phyloP scores from a whole-genome alignment of 108 stramenopile genomes.

The Conticribra weissflogii region DNA sequence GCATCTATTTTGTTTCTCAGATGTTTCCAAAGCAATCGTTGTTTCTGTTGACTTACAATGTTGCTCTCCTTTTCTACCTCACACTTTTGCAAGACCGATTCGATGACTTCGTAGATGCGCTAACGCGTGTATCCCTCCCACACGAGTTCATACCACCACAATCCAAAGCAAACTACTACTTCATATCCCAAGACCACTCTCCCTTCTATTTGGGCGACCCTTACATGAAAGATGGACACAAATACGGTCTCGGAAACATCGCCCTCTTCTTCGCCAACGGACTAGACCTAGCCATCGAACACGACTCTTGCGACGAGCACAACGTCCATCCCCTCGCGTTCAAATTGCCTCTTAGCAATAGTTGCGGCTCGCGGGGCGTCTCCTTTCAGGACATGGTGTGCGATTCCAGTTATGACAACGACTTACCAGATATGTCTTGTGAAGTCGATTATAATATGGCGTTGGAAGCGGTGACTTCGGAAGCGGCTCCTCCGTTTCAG shows the following conservation, averaged over 20 bases:
- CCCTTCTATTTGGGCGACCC: slow-evolving; percentile 47
- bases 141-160: background rate
- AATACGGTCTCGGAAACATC: slow-evolving; percentile 40
- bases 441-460: slow-evolving; percentile 27
- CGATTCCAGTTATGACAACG: background rate
- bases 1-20: background rate
- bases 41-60: too few species aligned
- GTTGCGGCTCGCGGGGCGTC: slow-evolving; percentile 25
- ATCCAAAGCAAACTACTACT: slow-evolving; percentile 3
- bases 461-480: slow-evolving; percentile 31
- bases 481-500: slow-evolving; percentile 27
- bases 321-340: slow-evolving; percentile 22
- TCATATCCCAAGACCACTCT: slow-evolving; percentile 13
- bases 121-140: slow-evolving; percentile 12
- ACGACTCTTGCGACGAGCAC: slow-evolving; percentile 42
- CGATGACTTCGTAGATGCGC: slow-evolving; percentile 32
- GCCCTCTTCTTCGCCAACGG: slow-evolving; percentile 42
- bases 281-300: slow-evolving; percentile 37
- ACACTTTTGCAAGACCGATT: slow-evolving; percentile 21
- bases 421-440: slow-evolving; percentile 32
- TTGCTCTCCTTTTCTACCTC: too few species aligned
- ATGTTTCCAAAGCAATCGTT: too few species aligned
- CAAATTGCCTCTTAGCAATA: slow-evolving; percentile 25
- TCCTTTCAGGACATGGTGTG: slow-evolving; percentile 27
- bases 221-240: slow-evolving; percentile 39